Percentiles rank a stretch among this genome's conserved stretches.
These are phyloP conservation scores for Epichloe hybrida DNA, from an alignment of 2,329 filamentous ascomycete species.

Conservation along the genomic window DNA sequence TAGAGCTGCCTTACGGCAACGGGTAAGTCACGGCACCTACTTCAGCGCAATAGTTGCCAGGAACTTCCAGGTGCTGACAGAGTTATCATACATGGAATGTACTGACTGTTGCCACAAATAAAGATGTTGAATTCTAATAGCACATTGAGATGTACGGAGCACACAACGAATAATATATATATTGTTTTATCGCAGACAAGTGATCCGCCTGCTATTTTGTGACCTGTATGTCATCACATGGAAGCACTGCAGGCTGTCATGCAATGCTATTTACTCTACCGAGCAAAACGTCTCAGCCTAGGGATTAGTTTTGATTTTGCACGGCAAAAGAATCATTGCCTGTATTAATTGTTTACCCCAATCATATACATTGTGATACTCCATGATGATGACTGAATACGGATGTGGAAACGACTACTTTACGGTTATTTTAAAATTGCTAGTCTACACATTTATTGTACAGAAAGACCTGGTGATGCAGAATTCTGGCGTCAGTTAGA, in stretches of 20 bases:
- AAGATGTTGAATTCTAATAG: too few relatives aligned
- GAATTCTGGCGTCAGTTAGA: background rate
- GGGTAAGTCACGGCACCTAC: background rate
- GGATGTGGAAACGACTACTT: background rate
- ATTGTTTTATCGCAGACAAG: too few relatives aligned
- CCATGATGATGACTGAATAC: background rate
- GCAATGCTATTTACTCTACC: background rate
- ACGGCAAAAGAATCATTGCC: background rate
- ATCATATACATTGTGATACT: too few relatives aligned
- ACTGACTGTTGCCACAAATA: too few relatives aligned
- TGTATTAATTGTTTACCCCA: background rate
- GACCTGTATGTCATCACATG: too few relatives aligned
- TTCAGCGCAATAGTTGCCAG: too few relatives aligned
- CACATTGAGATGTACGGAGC: too few relatives aligned
- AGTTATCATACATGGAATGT: too few relatives aligned
- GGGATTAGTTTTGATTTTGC: background rate
- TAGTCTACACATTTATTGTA: background rate
- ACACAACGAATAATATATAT: too few relatives aligned
- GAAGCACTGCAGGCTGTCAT: too few relatives aligned
- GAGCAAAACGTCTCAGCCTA: background rate
- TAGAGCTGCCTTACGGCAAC: background rate
- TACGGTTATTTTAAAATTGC: background rate
- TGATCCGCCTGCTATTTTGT: too few relatives aligned
- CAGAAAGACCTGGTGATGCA: background rate
- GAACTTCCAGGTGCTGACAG: background rate